A percentile compares a stretch with the other conserved stretches of the same genome.
These are phyloP conservation scores for Capronia coronata DNA, from an alignment of 2,329 filamentous ascomycete species.

Conservation along the genomic window DNA sequence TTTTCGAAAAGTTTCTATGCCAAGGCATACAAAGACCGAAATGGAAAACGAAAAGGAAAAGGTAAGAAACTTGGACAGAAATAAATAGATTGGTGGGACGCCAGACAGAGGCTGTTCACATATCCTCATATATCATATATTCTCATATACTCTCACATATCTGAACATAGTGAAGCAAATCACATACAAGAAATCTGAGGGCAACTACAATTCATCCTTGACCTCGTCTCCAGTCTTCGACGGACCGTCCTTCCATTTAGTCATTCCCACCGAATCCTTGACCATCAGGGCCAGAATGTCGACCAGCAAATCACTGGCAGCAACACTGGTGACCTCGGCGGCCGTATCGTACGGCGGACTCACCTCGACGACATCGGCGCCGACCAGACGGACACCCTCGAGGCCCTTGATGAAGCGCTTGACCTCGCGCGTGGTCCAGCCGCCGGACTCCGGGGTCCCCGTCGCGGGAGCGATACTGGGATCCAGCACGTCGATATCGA, in stretches of 20 bases:
- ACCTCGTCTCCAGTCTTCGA: too few species aligned
- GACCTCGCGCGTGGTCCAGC: conserved; percentile 30
- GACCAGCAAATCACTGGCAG: conserved; percentile 31
- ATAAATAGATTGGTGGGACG: too few species aligned
- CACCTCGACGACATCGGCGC: conserved; percentile 30
- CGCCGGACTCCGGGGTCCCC: conserved; percentile 29
- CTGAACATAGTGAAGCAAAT: too few species aligned
- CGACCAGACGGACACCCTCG: conserved; percentile 28
- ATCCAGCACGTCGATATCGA: conserved; percentile 35
- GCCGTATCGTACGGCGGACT: conserved; percentile 28
- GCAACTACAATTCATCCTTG: conserved; percentile 18
- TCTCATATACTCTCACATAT: too few species aligned
- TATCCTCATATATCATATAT: too few species aligned
- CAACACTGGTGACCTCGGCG: conserved; percentile 30
- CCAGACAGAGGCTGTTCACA: too few species aligned
- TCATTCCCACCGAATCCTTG: conserved; percentile 20
- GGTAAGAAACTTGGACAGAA: too few species aligned
- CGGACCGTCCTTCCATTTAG: neutral
- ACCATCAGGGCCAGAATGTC: conserved; percentile 32
- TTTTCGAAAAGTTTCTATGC: too few species aligned
- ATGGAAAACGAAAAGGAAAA: too few species aligned
- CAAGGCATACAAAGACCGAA: too few species aligned
- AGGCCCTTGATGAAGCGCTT: conserved; percentile 27
- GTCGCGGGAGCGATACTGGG: conserved; percentile 33
- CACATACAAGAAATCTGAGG: too few species aligned